Evolutionary conservation across 2,329 filamentous ascomycete genomes (phyloP), one percentile per base, ranked within the genome.

Genomic region (Penicillium sp.): DNA sequence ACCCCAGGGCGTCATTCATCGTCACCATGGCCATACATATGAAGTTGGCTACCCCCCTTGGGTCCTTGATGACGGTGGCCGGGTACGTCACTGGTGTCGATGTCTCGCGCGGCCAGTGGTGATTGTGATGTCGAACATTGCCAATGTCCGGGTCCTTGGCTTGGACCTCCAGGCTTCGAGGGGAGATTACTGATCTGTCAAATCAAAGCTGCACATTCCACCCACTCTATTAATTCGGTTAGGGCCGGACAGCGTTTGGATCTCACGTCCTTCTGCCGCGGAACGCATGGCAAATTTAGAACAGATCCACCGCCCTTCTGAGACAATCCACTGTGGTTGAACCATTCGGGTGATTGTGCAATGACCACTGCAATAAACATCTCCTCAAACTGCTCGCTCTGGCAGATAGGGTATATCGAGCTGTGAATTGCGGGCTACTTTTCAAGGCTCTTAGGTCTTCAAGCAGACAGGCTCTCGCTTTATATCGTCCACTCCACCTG

Each of bases 211-310:
- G 31, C 27, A 49, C 27, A 35, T 49, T 33, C 46, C 3, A 35
- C 18, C 27, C 11, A 35, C 10, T 49, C n/a, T 31, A 46, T 31
- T n/a, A 24, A 27, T 44, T 46, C 27, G 7, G 18, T 46, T n/a
- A 16, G 10, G 24, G 43, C 43, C 24, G 22, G 43, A 5, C 16
- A 44, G 41, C 11, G 44, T 33, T 33, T 49, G 11, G 6, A 10
- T 35, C 33, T 24, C 35, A 24, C 47, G n/a, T n/a, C n/a, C 47
- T 22, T 14, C 19, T 37, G 37, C 49, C 49, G 36, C 22, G 33
- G 35, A 39, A n/a, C 49, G 49, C 49, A 51, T 51, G 49, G 49
- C 35, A 51, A 51, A 24, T 37, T 51, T 39, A 39, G 49, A 39
- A 39, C 31, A 46, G 39, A 36, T 13, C 40, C 51, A 46, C 27